Percentiles rank a stretch among this genome's conserved stretches.
phyloP scores from a whole-genome alignment of 805 yeast species.

The Clavispora vitiphila region DNA sequence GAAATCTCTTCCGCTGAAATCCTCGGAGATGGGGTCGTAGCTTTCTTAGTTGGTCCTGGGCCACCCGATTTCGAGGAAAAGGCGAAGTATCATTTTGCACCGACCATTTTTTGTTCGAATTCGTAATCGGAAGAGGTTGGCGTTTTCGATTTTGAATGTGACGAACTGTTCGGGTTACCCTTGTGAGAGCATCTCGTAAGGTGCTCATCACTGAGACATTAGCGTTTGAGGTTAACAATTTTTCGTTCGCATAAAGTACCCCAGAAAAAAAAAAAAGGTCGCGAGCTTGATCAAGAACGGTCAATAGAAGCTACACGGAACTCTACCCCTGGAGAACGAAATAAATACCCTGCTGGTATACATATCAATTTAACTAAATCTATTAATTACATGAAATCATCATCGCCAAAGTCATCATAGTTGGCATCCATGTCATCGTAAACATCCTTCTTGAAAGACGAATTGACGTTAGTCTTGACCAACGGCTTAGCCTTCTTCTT shows the following conservation, averaged over 20 bases:
- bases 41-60: slow-evolving; percentile 9
- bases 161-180: slow-evolving; percentile 30
- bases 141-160: slow-evolving; percentile 17
- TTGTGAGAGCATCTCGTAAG: slow-evolving; percentile 29
- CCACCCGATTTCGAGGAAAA: slow-evolving; percentile 3
- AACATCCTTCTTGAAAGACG: slow-evolving; percentile 58
- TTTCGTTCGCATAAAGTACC: neutral
- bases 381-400: slow-evolving; percentile 66
- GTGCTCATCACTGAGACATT: slow-evolving; percentile 18
- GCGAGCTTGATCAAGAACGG: neutral
- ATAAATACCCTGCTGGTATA: neutral
- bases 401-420: slow-evolving; percentile 66
- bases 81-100: neutral
- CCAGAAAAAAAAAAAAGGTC: neutral
- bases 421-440: slow-evolving; percentile 49
- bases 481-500: slow-evolving; percentile 87
- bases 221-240: neutral
- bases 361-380: neutral
- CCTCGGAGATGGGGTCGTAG: slow-evolving; percentile 11
- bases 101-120: neutral
- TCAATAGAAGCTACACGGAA: neutral
- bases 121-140: neutral
- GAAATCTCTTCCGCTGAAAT: slow-evolving; percentile 20
- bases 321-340: neutral
- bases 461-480: slow-evolving; percentile 54